phyloP scores from a whole-genome alignment of 139 green algal genomes.

The Astrephomene gubernaculifera region DNA sequence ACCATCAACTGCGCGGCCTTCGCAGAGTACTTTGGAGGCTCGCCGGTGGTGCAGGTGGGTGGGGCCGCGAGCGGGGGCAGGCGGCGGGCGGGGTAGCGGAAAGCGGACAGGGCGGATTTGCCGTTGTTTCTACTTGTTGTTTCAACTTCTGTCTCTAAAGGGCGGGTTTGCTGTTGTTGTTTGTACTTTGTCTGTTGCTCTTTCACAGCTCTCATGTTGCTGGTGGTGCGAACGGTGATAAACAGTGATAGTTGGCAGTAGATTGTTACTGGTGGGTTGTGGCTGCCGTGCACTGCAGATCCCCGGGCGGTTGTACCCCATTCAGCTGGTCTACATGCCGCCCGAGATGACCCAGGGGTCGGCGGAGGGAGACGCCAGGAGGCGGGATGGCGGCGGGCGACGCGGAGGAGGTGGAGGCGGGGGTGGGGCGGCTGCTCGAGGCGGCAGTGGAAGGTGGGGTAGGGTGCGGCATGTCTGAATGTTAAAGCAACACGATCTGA shows the following conservation, averaged over 20 bases:
- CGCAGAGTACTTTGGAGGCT: constrained; percentile 59
- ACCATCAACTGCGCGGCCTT: constrained; percentile 78
- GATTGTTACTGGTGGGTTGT: background rate
- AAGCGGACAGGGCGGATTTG: no score
- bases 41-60: constrained; percentile 48
- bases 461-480: no score
- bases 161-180: no score
- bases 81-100: no score
- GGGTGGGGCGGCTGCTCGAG: background rate
- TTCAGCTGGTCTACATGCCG: constrained; percentile 56
- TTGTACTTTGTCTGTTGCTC: no score
- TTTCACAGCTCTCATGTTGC: no score
- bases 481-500: no score
- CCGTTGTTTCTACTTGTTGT: no score
- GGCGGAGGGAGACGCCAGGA: background rate
- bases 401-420: constrained; percentile 19
- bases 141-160: no score
- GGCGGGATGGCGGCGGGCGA: background rate
- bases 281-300: constrained; percentile 29
- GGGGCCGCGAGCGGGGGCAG: background rate
- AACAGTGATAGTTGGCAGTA: background rate
- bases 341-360: constrained; percentile 20
- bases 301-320: constrained; percentile 59
- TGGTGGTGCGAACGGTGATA: no score
- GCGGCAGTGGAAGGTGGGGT: background rate